Evolutionary conservation across 371 early-diverging fungal genomes (phyloP).

Genomic region (Actinomortierella ambigua): DNA sequence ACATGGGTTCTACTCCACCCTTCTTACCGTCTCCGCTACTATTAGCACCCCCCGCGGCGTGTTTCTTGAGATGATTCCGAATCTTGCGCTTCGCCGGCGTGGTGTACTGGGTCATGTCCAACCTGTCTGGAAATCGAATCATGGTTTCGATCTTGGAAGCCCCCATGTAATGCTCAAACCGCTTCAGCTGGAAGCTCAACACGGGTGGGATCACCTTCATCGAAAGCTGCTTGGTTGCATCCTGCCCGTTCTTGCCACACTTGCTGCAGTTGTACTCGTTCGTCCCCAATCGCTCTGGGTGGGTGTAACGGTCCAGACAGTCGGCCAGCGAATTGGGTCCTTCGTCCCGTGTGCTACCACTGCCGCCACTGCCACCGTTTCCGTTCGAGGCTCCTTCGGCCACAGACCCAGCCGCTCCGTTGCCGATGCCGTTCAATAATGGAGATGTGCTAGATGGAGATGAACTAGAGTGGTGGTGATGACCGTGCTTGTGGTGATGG

Average conservation of each 20-base stretch:
- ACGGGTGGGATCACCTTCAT: constrained; percentile 87
- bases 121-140: constrained; percentile 82
- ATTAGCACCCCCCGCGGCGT: too few species aligned
- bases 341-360: constrained; percentile 13
- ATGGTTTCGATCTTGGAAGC: constrained; percentile 86
- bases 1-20: neutral
- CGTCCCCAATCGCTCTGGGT: constrained; percentile 69
- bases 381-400: too few species aligned
- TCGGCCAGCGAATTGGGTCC: constrained; percentile 48
- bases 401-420: neutral
- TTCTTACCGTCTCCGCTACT: too few species aligned
- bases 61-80: constrained; percentile 11
- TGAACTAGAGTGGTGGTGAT: neutral
- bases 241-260: constrained; percentile 69
- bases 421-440: neutral
- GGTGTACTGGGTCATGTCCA: constrained; percentile 94
- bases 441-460: neutral
- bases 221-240: constrained; percentile 88
- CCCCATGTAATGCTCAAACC: constrained; percentile 82
- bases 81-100: constrained; percentile 50
- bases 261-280: constrained; percentile 78
- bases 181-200: constrained; percentile 89
- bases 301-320: constrained; percentile 75
- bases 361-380: neutral
- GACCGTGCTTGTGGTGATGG: too few species aligned